A percentile compares a stretch with the other conserved stretches of the same genome.
phyloP scores from a whole-genome alignment of 768 basidiomycete genomes.

The Termitomyces sp. region DNA sequence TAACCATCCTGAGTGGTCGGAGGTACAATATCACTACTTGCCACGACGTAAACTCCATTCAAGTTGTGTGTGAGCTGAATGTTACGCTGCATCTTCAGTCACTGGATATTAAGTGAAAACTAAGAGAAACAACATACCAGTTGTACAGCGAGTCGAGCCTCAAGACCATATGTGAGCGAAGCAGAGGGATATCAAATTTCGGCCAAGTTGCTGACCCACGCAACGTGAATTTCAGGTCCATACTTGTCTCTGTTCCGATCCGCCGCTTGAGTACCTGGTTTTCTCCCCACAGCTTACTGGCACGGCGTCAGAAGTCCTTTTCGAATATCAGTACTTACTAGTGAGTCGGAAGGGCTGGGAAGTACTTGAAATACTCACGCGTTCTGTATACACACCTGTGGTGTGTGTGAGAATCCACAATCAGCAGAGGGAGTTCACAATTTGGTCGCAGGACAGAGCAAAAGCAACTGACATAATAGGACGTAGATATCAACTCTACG shows the following conservation, averaged over 20 bases:
- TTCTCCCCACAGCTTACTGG: too few species aligned
- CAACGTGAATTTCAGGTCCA: not conserved
- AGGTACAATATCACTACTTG: not conserved
- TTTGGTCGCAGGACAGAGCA: too few species aligned
- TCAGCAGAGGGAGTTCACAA: too few species aligned
- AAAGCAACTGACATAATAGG: not conserved
- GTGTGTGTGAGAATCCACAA: not conserved
- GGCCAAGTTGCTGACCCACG: not conserved
- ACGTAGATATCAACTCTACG: not conserved
- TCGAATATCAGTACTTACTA: too few species aligned
- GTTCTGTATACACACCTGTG: too few species aligned
- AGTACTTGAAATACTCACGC: too few species aligned
- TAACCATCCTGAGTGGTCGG: not conserved
- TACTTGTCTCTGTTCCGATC: not conserved
- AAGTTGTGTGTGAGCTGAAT: not conserved
- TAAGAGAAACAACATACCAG: not conserved
- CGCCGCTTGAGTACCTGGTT: not conserved
- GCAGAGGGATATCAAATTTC: too few species aligned
- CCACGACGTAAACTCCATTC: not conserved
- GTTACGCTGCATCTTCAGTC: not conserved
- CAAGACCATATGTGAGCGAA: not conserved
- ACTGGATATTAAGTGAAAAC: not conserved
- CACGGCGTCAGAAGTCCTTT: too few species aligned
- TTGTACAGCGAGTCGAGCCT: not conserved
- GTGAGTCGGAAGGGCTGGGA: too few species aligned